A percentile compares a stretch with the other conserved stretches of the same genome.
Evolutionary conservation across 2,329 filamentous ascomycete genomes (phyloP).

Genomic region (Cladosporium cucumerinum): DNA sequence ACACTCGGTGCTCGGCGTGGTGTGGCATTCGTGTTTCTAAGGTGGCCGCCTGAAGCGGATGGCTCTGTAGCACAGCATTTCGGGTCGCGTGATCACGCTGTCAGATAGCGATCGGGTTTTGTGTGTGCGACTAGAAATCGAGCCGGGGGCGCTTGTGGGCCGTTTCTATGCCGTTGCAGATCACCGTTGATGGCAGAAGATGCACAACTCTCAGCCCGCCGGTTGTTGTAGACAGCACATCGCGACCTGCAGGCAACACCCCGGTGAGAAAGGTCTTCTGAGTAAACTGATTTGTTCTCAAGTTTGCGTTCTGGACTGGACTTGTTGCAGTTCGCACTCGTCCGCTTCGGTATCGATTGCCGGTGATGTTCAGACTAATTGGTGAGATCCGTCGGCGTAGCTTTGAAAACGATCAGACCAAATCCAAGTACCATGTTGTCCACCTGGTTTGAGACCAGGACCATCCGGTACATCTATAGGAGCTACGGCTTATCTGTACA

Average conservation of each 20-base stretch:
- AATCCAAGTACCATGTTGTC: background rate
- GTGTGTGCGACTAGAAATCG: slow-evolving; percentile 2
- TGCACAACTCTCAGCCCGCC: background rate
- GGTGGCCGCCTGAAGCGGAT: background rate
- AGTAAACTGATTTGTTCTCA: background rate
- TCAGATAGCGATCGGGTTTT: slow-evolving; percentile 3
- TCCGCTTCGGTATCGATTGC: background rate
- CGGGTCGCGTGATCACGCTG: slow-evolving; percentile 5
- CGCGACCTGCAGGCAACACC: background rate
- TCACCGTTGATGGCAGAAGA: slow-evolving; percentile 10
- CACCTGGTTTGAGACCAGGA: background rate
- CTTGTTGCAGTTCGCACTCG: background rate
- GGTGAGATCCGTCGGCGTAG: background rate
- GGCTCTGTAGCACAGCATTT: background rate
- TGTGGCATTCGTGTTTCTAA: background rate
- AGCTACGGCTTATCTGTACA: background rate
- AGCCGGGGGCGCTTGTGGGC: background rate
- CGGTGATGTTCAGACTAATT: background rate
- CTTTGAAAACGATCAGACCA: background rate
- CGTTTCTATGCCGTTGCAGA: slow-evolving; percentile 5
- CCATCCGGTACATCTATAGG: background rate
- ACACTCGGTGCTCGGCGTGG: background rate
- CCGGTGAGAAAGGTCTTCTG: background rate
- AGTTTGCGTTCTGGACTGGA: background rate
- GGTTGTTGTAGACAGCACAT: background rate